Percentiles rank a stretch among this genome's conserved stretches.
phyloP scores from a whole-genome alignment of 1,139 yeast genomes.

The Debaryomyces fabryi region DNA sequence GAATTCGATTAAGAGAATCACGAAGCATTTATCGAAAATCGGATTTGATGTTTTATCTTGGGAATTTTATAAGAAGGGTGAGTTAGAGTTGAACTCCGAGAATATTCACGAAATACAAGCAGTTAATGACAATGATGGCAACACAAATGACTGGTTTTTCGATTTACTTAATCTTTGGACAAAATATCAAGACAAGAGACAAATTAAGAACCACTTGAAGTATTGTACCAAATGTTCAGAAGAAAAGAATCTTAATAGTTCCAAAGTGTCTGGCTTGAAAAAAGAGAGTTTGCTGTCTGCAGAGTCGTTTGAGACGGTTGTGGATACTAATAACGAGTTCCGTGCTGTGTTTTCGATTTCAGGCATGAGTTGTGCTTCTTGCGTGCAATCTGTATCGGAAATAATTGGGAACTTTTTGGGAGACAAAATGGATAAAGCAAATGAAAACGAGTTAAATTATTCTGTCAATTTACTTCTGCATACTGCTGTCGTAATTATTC shows the following conservation, averaged over 20 bases:
- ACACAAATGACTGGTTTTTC: slow-evolving; percentile 19
- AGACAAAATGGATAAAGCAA: slow-evolving; percentile 14
- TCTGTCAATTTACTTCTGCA: slow-evolving; percentile 48
- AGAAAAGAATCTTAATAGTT: slow-evolving; percentile 13
- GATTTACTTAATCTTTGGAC: slow-evolving; percentile 17
- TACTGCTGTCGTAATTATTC: slow-evolving; percentile 48
- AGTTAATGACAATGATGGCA: slow-evolving; percentile 2
- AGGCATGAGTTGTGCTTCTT: slow-evolving; percentile 71
- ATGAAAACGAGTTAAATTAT: slow-evolving; percentile 28
- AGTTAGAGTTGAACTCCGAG: slow-evolving; percentile 16
- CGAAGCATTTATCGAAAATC: slow-evolving; percentile 23
- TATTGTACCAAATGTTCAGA: slow-evolving; percentile 36
- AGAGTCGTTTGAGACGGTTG: slow-evolving; percentile 29
- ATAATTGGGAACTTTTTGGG: slow-evolving; percentile 41
- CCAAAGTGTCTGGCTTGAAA: neutral
- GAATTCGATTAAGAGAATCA: slow-evolving; percentile 24
- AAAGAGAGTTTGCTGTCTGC: slow-evolving; percentile 9
- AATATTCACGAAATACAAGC: neutral
- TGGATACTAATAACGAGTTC: slow-evolving; percentile 32
- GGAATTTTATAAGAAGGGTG: slow-evolving; percentile 29
- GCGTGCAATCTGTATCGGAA: slow-evolving; percentile 50
- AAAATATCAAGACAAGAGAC: slow-evolving; percentile 14
- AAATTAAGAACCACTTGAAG: slow-evolving; percentile 28
- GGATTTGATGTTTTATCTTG: slow-evolving; percentile 41
- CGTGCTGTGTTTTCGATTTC: slow-evolving; percentile 58